Evolutionary conservation across 2,329 filamentous ascomycete species (phyloP), one percentile per base, ranked within the genome.

Genomic region (Coniochaeta prunicola): DNA sequence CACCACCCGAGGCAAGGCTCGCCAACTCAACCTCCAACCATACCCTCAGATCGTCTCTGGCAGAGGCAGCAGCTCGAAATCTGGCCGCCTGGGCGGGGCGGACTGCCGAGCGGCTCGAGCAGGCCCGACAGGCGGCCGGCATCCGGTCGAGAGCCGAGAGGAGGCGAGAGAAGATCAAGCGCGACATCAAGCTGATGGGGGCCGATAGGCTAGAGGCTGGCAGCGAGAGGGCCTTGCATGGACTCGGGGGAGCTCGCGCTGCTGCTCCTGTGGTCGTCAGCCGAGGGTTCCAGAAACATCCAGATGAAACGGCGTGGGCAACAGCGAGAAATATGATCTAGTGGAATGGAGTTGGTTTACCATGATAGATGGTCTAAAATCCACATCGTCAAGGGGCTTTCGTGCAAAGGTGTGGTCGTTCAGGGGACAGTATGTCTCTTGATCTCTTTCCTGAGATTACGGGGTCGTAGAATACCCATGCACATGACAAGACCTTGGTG

Each of bases 111-210:
- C 45, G 45, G 8, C 4, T 50, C 24, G 59, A 31, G 15, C 28
- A 50, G 17, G 36, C 42, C 33, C 15, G 33, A 31, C 31, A 42
- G 38, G 53, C 56, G 45, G 59, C 58, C 34, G 36, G 55, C 7
- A 33, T 53, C n/a, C 26, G 33, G 31, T 68, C 56, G 10, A 15
- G 65, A 42, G 66, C 67, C 17, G 73, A 77, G 57, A 69, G 67
- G 61, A 66, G 71, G 60, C 66, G 72, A 24, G 68, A 70, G 34
- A 68, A 70, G 26, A 61, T 77, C 53, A 71, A 71, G 63, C 70
- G 68, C 42, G 70, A 69, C 24, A 76, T 76, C 57, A 68, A 67
- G 57, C 66, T 73, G 58, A 21, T 28, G 21, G 19, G 40, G 2
- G 4, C 40, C 4, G 19, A 19, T 4, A 45, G 10, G 21, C 40